Evolutionary conservation across 768 basidiomycete species (phyloP).

Genomic region (Serendipita sp.): DNA sequence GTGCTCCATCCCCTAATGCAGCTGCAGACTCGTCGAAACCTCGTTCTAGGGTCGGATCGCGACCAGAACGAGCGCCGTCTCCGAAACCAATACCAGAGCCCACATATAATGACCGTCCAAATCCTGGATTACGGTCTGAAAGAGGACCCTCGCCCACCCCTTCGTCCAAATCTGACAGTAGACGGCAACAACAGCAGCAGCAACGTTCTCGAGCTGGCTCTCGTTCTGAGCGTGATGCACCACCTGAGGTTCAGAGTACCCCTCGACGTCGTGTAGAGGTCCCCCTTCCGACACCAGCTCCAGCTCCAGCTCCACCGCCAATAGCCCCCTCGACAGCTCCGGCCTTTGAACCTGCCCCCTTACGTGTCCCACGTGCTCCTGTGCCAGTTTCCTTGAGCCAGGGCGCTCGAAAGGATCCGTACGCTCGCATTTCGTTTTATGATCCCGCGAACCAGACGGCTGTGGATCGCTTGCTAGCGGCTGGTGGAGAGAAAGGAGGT

Average conservation of each 20-base stretch:
- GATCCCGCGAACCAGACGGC: constrained; percentile 62
- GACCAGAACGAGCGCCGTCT: constrained; percentile 15
- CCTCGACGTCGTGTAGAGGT: background rate
- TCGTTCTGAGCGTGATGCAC: background rate
- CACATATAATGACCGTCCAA: constrained; percentile 7
- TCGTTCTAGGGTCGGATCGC: background rate
- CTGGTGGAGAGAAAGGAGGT: constrained; percentile 14
- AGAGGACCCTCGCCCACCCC: background rate
- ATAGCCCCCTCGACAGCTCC: background rate
- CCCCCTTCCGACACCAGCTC: background rate
- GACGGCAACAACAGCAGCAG: background rate
- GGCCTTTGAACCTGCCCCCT: background rate
- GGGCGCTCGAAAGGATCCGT: constrained; percentile 25
- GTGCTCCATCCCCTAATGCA: background rate
- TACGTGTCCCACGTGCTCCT: background rate
- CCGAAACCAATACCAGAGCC: constrained; percentile 13
- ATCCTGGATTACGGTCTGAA: background rate
- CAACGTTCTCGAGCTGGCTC: background rate
- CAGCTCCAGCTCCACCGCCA: no score
- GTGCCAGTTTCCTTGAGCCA: background rate
- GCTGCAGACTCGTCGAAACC: background rate
- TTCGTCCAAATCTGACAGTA: background rate
- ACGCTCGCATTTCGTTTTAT: constrained; percentile 66
- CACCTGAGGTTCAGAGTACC: background rate
- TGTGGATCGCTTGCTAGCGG: constrained; percentile 54